Evolutionary conservation across 768 basidiomycete species (phyloP), one percentile per base, ranked within the genome.

Genomic region (Tricholoma flavovirens): DNA sequence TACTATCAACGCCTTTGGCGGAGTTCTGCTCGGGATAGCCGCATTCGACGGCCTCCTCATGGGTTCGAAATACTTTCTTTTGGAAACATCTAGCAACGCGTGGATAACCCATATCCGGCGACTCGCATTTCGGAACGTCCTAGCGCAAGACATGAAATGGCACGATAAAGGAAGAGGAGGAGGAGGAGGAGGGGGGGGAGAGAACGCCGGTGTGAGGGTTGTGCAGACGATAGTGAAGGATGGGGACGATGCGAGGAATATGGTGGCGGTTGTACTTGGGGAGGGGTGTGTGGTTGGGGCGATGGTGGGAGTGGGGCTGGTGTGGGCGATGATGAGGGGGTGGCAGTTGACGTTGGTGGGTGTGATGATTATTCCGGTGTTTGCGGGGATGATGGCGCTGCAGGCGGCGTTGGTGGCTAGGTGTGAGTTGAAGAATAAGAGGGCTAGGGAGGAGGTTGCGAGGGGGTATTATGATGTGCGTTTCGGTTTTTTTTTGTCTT

Each of bases 341-440:
- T 99, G 96, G 97, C 86, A 97, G 72, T 75, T 98, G 61, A 96
- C 93, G 0, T 79, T 98, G 15, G 90, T 90, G 2, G 95, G 94
- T 0, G 71, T 98, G 26, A 93, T 88, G 1, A 81, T 98, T 45
- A 91, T 83, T 0, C 95, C 94, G 0, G 79, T 95, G 10, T 36
- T 36, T 14, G 86, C 83, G 2, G 70, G 80, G 9, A 77, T 82
- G 9, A 90, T 93, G 82, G 78, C 84, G 5, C 62, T 87, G 14
- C 93, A 95, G 72, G 83, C 87, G 1, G 71, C 76, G n/a, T 68
- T 93, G 38, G n/a, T n/a, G n/a, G n/a, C n/a, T n/a, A 38, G 8
- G 51, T 86, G 83, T 61, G 93, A 97, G 73, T 64, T 83, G 19
- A 67, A 80, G 60, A 97, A 94, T 73, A 97, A 96, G 76, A 72